phyloP scores from a whole-genome alignment of 1,284 basidiomycete species.

The Papiliotrema nemorosa region DNA sequence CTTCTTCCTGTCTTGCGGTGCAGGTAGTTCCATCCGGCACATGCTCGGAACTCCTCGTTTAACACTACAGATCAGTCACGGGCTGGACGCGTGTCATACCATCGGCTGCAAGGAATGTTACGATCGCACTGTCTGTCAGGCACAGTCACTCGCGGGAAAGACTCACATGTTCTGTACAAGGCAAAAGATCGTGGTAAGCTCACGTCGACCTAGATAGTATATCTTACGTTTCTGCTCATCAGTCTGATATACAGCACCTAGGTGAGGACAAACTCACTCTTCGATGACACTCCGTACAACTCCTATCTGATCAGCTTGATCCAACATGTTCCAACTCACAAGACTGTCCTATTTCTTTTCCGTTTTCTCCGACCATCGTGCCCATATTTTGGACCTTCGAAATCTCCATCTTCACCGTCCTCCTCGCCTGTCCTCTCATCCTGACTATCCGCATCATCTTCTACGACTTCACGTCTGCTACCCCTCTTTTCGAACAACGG shows the following conservation, averaged over 20 bases:
- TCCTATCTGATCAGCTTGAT: slow-evolving; percentile 19
- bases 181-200: neutral
- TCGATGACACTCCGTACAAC: slow-evolving; percentile 48
- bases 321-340: slow-evolving; percentile 25
- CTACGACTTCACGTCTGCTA: slow-evolving; percentile 4
- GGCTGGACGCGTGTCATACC: slow-evolving; percentile 15
- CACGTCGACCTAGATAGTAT: neutral
- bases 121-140: slow-evolving; percentile 40
- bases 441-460: too few species aligned
- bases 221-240: slow-evolving; percentile 34
- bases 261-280: slow-evolving; percentile 27
- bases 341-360: slow-evolving; percentile 39
- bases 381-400: slow-evolving; percentile 10
- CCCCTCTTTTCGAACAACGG: neutral
- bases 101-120: slow-evolving; percentile 47
- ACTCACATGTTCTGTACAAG: slow-evolving; percentile 34
- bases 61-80: slow-evolving; percentile 20
- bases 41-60: slow-evolving; percentile 44
- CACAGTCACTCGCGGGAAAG: too few species aligned
- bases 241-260: neutral
- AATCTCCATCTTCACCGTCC: slow-evolving; percentile 12
- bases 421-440: slow-evolving; percentile 6
- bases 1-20: slow-evolving; percentile 33
- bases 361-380: slow-evolving; percentile 34
- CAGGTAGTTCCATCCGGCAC: slow-evolving; percentile 45